Conservation (phyloP, 129 eudicot genomes). For the Daucus carota region DNA sequence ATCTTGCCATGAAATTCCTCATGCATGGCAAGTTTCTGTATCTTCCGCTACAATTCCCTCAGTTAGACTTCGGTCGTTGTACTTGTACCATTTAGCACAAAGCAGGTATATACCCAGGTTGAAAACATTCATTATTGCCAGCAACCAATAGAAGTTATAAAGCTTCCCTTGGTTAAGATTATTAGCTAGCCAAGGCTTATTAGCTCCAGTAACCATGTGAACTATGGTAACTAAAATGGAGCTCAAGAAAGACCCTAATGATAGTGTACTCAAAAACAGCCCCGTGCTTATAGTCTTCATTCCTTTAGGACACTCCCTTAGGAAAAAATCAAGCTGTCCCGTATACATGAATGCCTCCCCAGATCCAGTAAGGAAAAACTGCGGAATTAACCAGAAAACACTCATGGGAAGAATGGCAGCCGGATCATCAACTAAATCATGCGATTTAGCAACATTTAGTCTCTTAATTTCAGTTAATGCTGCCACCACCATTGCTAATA, state of each 20-base stretch:
- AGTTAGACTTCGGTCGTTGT: constrained; percentile 65
- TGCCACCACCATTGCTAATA: constrained; percentile 59
- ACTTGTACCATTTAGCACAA: constrained; percentile 56
- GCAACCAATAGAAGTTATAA: constrained; percentile 70
- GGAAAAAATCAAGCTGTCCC: constrained; percentile 84
- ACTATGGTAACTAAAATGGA: constrained; percentile 66
- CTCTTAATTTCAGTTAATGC: constrained; percentile 58
- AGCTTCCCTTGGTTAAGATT: constrained; percentile 69
- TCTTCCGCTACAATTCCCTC: constrained; percentile 52
- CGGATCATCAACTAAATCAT: constrained; percentile 35
- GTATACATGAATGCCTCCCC: constrained; percentile 88
- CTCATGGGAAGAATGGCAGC: constrained; percentile 34
- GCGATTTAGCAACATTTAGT: constrained; percentile 27
- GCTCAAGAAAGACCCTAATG: constrained; percentile 66
- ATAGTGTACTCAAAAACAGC: constrained; percentile 61
- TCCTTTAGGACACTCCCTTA: constrained; percentile 78
- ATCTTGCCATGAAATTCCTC: constrained; percentile 10
- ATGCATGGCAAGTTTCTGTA: constrained; percentile 20
- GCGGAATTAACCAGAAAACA: constrained; percentile 72
- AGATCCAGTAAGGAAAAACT: constrained; percentile 66
- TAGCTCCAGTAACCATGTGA: constrained; percentile 44
- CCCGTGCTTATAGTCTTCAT: constrained; percentile 88
- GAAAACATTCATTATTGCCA: constrained; percentile 45
- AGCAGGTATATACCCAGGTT: constrained; percentile 42
- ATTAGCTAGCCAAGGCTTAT: constrained; percentile 62